These are phyloP conservation scores for Eucalyptus pauciflora DNA, from an alignment of 345 rosid species.

Conservation along the genomic window DNA sequence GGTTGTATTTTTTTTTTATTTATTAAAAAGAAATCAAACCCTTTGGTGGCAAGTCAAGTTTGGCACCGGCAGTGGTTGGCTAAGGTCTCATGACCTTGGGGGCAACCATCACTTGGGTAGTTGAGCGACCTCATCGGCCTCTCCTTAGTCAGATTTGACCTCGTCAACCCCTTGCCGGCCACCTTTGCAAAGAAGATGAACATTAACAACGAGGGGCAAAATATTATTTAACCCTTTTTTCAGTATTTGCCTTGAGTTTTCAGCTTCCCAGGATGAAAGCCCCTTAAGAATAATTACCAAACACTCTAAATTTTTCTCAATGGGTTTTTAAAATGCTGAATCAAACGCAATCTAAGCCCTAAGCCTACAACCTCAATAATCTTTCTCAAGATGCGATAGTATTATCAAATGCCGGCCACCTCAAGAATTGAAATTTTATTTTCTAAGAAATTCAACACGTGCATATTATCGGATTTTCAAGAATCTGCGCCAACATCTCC, in stretches of 20 bases:
- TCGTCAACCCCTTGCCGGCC: accelerated
- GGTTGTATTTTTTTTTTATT: not conserved
- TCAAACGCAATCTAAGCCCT: not conserved
- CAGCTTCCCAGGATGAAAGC: too few relatives aligned
- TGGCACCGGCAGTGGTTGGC: accelerated
- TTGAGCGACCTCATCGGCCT: not conserved
- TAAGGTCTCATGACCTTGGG: not conserved
- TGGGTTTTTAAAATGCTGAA: too few relatives aligned
- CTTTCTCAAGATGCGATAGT: not conserved
- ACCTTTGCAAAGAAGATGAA: not conserved
- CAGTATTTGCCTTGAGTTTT: too few relatives aligned
- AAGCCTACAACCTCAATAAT: not conserved
- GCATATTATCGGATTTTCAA: not conserved
- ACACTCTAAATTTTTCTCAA: too few relatives aligned
- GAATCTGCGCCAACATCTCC: not conserved
- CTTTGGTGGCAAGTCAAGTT: too few relatives aligned
- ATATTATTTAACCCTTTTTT: too few relatives aligned
- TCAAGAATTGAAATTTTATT: not conserved
- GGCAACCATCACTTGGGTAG: not conserved
- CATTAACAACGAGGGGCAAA: too few relatives aligned
- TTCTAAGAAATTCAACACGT: not conserved
- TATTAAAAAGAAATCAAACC: not conserved
- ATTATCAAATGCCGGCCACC: not conserved
- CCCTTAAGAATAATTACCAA: too few relatives aligned
- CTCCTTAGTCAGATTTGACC: not conserved